Base-by-base conservation (phyloP, 805 yeast genomes). In the Kazachstania bromeliacearum region DNA sequence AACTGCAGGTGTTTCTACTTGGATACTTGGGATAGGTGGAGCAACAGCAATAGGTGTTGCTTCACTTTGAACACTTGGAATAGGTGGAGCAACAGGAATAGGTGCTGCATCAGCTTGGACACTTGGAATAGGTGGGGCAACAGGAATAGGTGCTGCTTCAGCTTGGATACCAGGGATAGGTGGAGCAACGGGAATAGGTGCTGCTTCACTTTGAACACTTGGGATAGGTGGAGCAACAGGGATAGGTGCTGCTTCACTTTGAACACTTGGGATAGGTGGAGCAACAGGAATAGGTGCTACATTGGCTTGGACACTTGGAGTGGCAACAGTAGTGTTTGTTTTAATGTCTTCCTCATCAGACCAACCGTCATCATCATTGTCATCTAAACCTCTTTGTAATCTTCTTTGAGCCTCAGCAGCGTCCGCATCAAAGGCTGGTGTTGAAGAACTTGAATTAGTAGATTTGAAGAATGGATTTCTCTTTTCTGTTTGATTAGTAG, bases 381-480 rank as follows among this genome's bases (percentile, higher is more conserved):
- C 50, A 31, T 51, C 63, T 23, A 58, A 38, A 13, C 70, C 69
- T 57, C 88, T 67, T 54, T 82, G 89, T 6, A 83, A 73, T 19
- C 71, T 75, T 57, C 92, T 67, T 57, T 81, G 88, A 2, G 78
- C 79, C 38, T 76, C 79, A 20, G 42, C 42, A 41, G 75, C 73
- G 42, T 66, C 66, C 1, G 72, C 62, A 50, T 79, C 84, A 44
- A 77, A 60, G 0, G 58, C 43, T 3, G 63, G 50, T 2, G 37
- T 23, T 1, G 56, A 35, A 18, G 51, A 43, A 4, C 53, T 17
- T 15, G 57, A 42, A 16, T 49, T 44, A 10, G 48, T 48, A 2
- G 38, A 35, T 15, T 43, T 75, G 55, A 79, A 79, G 51, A 79
- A 79, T 35, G 85, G 83, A 34, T 69, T 67, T 16, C 59, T 53